phyloP scores from a whole-genome alignment of 2,329 filamentous ascomycete genomes.

The Didymella glomerata region DNA sequence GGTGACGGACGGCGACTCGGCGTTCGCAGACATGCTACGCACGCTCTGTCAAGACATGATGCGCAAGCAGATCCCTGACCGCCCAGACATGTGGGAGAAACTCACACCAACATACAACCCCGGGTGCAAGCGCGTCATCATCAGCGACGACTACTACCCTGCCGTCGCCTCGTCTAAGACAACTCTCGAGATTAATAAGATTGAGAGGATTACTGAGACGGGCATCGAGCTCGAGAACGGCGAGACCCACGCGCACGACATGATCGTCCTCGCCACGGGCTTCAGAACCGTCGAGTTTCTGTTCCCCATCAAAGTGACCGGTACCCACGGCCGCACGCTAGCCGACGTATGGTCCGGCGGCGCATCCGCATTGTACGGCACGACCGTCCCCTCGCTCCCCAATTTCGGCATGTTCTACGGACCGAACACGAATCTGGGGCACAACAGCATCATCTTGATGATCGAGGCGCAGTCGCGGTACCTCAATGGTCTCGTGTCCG shows the following conservation, averaged over 20 bases:
- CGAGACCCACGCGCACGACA: slow-evolving; percentile 59
- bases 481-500: slow-evolving; percentile 59
- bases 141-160: slow-evolving; percentile 65
- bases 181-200: slow-evolving; percentile 59
- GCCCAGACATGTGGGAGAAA: slow-evolving; percentile 61
- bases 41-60: slow-evolving; percentile 51
- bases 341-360: slow-evolving; percentile 64
- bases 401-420: slow-evolving; percentile 68
- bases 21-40: slow-evolving; percentile 54
- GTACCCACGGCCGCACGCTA: slow-evolving; percentile 55
- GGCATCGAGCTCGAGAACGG: slow-evolving; percentile 58
- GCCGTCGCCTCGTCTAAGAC: slow-evolving; percentile 60
- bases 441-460: slow-evolving; percentile 69
- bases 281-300: slow-evolving; percentile 68
- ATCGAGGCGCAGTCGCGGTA: slow-evolving; percentile 67
- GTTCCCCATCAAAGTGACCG: slow-evolving; percentile 63
- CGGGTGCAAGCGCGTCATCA: slow-evolving; percentile 65
- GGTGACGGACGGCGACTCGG: slow-evolving; percentile 54
- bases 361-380: slow-evolving; percentile 61
- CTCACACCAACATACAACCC: slow-evolving; percentile 63
- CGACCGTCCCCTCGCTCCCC: slow-evolving; percentile 61
- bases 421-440: slow-evolving; percentile 63
- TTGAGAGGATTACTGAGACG: slow-evolving; percentile 56
- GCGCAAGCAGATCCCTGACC: slow-evolving; percentile 57
- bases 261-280: slow-evolving; percentile 67